A percentile compares a stretch with the other conserved stretches of the same genome.
Evolutionary conservation across 202 grass and related monocot species (phyloP).

Genomic region (Alloteropsis angusta): DNA sequence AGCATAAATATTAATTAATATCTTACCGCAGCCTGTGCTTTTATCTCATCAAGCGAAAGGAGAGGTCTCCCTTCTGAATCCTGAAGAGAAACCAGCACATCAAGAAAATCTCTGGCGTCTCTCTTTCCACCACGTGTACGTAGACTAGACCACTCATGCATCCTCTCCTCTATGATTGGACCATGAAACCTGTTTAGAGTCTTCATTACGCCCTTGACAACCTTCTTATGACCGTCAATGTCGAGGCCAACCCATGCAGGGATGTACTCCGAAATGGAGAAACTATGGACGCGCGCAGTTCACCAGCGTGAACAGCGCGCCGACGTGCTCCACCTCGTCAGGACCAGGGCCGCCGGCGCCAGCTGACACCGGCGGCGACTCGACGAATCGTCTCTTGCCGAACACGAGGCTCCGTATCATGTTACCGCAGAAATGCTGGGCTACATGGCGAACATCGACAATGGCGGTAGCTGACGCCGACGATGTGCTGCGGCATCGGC

Average conservation of each 20-base stretch:
- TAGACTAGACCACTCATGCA: background rate
- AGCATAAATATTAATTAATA: background rate
- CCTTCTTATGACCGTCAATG: background rate
- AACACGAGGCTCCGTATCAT: slow-evolving; percentile 15
- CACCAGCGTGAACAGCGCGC: slow-evolving; percentile 5
- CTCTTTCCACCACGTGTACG: background rate
- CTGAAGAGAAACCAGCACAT: slow-evolving; percentile 28
- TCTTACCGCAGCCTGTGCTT: slow-evolving; percentile 20
- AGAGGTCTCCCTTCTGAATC: background rate
- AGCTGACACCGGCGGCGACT: background rate
- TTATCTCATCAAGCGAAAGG: slow-evolving; percentile 25
- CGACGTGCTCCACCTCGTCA: background rate
- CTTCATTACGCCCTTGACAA: background rate
- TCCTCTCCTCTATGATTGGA: slow-evolving; percentile 32
- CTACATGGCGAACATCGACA: slow-evolving; percentile 10
- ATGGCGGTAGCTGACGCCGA: background rate
- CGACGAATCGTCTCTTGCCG: slow-evolving; percentile 7
- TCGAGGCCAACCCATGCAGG: background rate
- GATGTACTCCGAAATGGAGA: slow-evolving; percentile 14
- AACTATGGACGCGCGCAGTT: background rate
- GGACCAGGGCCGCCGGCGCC: background rate
- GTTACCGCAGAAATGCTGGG: slow-evolving; percentile 7
- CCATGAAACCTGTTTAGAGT: slow-evolving; percentile 21
- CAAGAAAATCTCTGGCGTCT: slow-evolving; percentile 24
- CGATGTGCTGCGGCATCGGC: background rate